Evolutionary conservation across 345 rosid species (phyloP), one percentile per base, ranked within the genome.

Genomic region (Populus simonii): DNA sequence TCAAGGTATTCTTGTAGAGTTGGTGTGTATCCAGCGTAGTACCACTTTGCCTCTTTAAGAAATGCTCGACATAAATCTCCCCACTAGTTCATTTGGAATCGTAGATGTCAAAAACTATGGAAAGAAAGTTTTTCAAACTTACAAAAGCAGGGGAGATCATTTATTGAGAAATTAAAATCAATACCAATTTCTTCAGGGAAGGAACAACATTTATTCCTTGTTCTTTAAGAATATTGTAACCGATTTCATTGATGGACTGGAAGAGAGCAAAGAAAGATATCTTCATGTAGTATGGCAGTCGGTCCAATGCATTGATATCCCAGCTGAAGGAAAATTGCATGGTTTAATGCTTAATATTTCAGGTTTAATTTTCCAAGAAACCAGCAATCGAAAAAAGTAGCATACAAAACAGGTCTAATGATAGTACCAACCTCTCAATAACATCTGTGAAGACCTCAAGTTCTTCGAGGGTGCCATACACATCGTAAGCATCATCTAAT

Each of bases 1-100:
- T 86, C 81, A 38, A 88, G 72, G 74, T 87, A 90, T 47, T 87
- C 90, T 73, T 79, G 15, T 0, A 86, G 23, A 6, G 49, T 79
- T 27, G 93, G 91, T 16, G 57, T 87, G 18, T 80, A 69, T 57
- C 84, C 85, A 23, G 35, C 70, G 16, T 76, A 11, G 63, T 72
- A 79, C 93, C 93, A 88, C 65, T 81, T 72, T 0, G 91, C 88
- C 35, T 90, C 91, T 71, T 59, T 11, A 38, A 90, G 65, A 72
- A 72, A 88, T 16, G 86, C 4, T 79, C 51, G 68, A 59, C 84
- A 84, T 41, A 83, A 3, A 79, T 84, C 82, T 51, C 74, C 74
- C 93, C 90, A 87, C 93, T 88, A 76, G 53, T 47, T 47, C 53
- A 47, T 47, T 47, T 47, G 53, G 10, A 47, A 47, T 47, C 53